These are phyloP conservation scores for Solanum neorickii DNA, from an alignment of 257 asterid genomes.

Conservation along the genomic window DNA sequence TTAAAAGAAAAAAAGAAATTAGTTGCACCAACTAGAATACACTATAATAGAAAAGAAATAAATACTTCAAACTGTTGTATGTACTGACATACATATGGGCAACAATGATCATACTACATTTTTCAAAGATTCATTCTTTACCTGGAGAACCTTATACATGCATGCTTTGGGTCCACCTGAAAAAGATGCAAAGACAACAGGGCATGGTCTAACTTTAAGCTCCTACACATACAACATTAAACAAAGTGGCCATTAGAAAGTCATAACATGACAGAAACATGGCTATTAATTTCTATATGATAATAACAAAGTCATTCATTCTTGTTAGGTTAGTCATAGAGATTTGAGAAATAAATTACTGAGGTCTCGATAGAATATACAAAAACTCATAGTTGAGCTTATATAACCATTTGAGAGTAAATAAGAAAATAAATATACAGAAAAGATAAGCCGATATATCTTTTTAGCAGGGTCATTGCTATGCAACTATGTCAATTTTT, in stretches of 20 bases:
- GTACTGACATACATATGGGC: neutral
- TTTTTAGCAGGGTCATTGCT: neutral
- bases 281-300: neutral
- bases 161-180: conserved; percentile 97
- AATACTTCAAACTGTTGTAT: neutral
- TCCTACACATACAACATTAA: conserved; percentile 37
- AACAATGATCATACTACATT: neutral
- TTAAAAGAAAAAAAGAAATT: neutral
- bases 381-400: neutral
- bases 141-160: conserved; percentile 94
- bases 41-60: neutral
- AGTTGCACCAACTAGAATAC: neutral
- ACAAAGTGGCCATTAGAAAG: neutral
- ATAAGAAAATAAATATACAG: neutral
- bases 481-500: neutral
- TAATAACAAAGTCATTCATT: neutral
- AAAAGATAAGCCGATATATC: neutral
- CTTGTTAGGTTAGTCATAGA: neutral
- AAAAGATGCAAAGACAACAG: conserved; percentile 86
- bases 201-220: conserved; percentile 75
- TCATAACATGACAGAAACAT: neutral
- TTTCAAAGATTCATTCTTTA: conserved; percentile 10
- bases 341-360: neutral
- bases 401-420: neutral
- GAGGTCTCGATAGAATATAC: neutral